A percentile compares a stretch with the other conserved stretches of the same genome.
phyloP scores from a whole-genome alignment of 768 basidiomycete species.

The Cyclocybe aegerita region DNA sequence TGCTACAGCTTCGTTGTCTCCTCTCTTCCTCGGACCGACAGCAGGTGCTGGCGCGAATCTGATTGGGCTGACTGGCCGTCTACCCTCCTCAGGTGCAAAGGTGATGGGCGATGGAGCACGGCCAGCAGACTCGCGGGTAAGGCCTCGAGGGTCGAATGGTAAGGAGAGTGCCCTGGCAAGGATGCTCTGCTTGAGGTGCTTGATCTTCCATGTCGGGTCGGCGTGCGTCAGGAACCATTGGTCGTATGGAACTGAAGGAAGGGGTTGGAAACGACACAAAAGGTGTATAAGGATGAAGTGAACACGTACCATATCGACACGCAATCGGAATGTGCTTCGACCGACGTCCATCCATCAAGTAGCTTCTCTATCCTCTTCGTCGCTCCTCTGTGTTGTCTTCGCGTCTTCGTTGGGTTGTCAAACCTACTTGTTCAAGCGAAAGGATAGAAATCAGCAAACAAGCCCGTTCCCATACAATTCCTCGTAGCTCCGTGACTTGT shows the following conservation, averaged over 20 bases:
- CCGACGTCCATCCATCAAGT: slow-evolving; percentile 2
- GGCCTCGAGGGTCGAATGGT: slow-evolving; percentile 27
- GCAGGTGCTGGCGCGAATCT: slow-evolving; percentile 28
- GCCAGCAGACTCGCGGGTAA: slow-evolving; percentile 9
- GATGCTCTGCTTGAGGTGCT: slow-evolving; percentile 62
- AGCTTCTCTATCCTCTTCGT: too few relatives aligned
- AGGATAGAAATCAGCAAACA: background rate
- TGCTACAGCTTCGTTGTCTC: background rate
- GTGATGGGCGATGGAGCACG: slow-evolving; percentile 68
- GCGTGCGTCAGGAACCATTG: slow-evolving; percentile 78
- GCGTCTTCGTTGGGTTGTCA: too few relatives aligned
- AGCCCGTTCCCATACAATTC: too few relatives aligned
- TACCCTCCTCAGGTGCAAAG: slow-evolving; percentile 52
- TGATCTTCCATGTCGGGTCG: slow-evolving; percentile 58
- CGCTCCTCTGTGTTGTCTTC: background rate
- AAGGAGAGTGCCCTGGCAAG: slow-evolving; percentile 53
- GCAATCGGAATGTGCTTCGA: slow-evolving; percentile 38
- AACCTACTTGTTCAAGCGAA: too few relatives aligned
- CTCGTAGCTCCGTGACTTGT: too few relatives aligned
- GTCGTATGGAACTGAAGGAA: slow-evolving; percentile 60
- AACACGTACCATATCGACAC: slow-evolving; percentile 54
- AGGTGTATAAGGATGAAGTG: background rate
- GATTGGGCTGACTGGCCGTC: slow-evolving; percentile 42
- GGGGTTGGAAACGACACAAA: background rate
- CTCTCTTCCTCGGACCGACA: background rate